Percentiles rank a stretch among this genome's conserved stretches.
phyloP scores from a whole-genome alignment of 2,329 filamentous ascomycete species.

The Cordyceps farinosa region DNA sequence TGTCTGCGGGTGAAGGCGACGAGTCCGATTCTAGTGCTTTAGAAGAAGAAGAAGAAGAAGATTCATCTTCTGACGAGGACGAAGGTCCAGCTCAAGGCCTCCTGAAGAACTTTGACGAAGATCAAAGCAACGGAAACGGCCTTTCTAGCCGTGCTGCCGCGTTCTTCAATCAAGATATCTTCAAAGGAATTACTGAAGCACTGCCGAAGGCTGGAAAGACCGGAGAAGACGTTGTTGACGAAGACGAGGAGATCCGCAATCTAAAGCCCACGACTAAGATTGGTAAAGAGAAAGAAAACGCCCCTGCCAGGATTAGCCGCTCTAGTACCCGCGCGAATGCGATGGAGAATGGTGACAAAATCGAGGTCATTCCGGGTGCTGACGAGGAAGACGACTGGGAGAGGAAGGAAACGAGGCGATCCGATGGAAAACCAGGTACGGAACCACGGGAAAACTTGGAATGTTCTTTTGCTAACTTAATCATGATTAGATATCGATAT shows the following conservation, averaged over 20 bases:
- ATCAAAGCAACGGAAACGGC: constrained; percentile 22
- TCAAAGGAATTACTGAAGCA: constrained; percentile 73
- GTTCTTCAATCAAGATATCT: constrained; percentile 95
- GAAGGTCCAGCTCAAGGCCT: constrained; percentile 29
- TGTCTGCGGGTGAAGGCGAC: constrained; percentile 61
- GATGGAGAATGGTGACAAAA: constrained; percentile 39
- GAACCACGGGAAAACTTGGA: neutral
- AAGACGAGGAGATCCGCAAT: constrained; percentile 24
- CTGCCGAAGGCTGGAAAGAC: constrained; percentile 37
- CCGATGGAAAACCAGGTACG: constrained; percentile 61
- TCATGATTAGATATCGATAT: constrained; percentile 77
- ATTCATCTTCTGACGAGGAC: constrained; percentile 35
- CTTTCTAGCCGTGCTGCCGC: constrained; percentile 81
- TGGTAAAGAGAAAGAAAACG: constrained; percentile 18
- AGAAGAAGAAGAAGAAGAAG: constrained; percentile 46
- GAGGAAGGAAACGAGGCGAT: constrained; percentile 57
- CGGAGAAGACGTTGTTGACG: constrained; percentile 36
- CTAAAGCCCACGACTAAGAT: constrained; percentile 32
- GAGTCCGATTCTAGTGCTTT: constrained; percentile 63
- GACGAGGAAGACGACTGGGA: constrained; percentile 61
- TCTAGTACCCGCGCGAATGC: constrained; percentile 34
- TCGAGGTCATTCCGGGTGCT: constrained; percentile 57
- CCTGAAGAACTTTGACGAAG: constrained; percentile 40
- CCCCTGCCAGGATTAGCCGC: constrained; percentile 9
- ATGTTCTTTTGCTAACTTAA: constrained; percentile 22